These are phyloP conservation scores for Immersiporthe knoxdaviesiana DNA, from an alignment of 2,329 filamentous ascomycete species.

Conservation along the genomic window DNA sequence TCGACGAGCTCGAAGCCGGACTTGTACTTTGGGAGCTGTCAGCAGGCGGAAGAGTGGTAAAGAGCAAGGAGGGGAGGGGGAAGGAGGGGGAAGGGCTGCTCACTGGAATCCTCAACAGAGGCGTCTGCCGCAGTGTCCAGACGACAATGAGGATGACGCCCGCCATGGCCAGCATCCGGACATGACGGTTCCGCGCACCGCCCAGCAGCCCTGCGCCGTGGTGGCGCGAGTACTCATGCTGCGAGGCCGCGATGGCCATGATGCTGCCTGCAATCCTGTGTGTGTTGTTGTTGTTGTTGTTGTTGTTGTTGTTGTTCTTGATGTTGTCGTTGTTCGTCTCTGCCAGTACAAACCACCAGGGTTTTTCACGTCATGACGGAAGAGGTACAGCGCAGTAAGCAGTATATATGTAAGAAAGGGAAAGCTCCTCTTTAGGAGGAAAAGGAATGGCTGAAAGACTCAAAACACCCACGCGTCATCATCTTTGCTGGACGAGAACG, in stretches of 20 bases:
- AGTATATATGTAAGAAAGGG: background rate
- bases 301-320: too few relatives aligned
- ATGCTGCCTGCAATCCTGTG: background rate
- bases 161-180: constrained; percentile 23
- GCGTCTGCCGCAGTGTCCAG: constrained; percentile 23
- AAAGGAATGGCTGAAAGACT: too few relatives aligned
- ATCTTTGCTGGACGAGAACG: background rate
- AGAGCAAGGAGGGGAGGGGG: background rate
- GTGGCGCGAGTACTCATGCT: background rate
- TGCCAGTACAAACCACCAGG: background rate
- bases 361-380: background rate
- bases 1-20: constrained; percentile 27
- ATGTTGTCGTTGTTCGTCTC: background rate
- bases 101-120: constrained; percentile 15
- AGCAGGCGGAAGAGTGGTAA: background rate
- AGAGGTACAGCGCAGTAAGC: background rate
- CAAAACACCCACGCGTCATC: background rate
- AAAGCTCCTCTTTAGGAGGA: too few relatives aligned
- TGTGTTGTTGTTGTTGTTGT: too few relatives aligned
- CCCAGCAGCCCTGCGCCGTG: constrained; percentile 21
- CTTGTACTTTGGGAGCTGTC: constrained; percentile 9
- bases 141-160: constrained; percentile 23
- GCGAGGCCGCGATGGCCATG: constrained; percentile 19
- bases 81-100: background rate
- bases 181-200: constrained; percentile 20